Base-by-base conservation (phyloP, 352 stramenopile genomes). In the Globisporangium paroecandrum region DNA sequence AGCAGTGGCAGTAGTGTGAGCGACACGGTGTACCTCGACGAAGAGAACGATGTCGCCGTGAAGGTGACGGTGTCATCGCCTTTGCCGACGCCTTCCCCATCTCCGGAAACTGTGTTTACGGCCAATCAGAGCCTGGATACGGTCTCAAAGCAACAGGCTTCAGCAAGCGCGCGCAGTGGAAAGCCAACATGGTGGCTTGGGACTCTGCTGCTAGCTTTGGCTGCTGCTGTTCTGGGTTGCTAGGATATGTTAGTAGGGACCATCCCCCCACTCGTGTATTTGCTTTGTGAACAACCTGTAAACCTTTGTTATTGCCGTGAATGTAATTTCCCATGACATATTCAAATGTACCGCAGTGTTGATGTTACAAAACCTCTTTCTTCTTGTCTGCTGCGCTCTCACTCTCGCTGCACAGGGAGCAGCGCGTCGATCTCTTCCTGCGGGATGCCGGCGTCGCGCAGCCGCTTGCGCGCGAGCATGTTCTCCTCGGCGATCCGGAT, bases 381-480 rank as follows among this genome's bases (percentile, higher is more conserved):
- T 46, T 46, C 13, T 20, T 46, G 12, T 0, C 24, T 41, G 27
- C 3, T 32, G 27, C 36, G 1, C 9, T 41, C 36, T 41, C 36
- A 41, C 3, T 47, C 41, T 15, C 38, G 32, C 10, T 32, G 15
- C 24, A 53, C 57, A n/a, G 62, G 62, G 12, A 85, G 59, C 25
- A 75, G 58, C 34, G 62, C 54, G 12, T 73, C 64, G 49, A 73
- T 70, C 34, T 73, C 63, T 13, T 36, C 29, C 25, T 68, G 56
- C 27, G 56, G 38, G 2, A 73, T 41, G 13, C 64, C 64, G 8
- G 77, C 79, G 58, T 87, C 77, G 25, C 76, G 68, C 65, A 87
- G 49, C 41, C 75, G 76, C 64, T 81, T 83, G 56, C 78, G 72
- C 36, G 78, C 76, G 20, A 86, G 62, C 38, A 76, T 60, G 43